Conservation (phyloP, 345 rosid species). For the Gossypium rotundifolium region DNA sequence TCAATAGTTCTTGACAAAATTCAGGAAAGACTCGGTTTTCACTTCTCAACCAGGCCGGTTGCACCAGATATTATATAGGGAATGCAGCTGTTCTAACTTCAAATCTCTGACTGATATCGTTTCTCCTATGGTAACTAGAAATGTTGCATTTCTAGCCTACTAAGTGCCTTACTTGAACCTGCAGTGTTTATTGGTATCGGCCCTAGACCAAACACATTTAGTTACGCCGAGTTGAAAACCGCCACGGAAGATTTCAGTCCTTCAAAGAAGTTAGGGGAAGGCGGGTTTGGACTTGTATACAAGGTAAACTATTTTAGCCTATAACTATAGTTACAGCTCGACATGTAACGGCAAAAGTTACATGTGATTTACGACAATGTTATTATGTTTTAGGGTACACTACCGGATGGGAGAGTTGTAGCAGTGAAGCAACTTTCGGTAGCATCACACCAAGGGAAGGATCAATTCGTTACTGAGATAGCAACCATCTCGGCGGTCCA, state of each 20-base stretch:
- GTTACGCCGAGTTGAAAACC: slow-evolving; percentile 25
- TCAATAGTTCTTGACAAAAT: no score
- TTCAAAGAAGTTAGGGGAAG: slow-evolving; percentile 33
- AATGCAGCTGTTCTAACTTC: no score
- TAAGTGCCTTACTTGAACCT: neutral
- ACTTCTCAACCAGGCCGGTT: neutral
- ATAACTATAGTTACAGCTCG: neutral
- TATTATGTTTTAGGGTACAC: slow-evolving; percentile 21
- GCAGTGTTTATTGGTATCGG: slow-evolving; percentile 28
- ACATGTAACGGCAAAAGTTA: neutral
- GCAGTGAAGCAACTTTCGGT: slow-evolving; percentile 38
- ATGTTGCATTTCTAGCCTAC: neutral
- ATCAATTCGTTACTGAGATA: slow-evolving; percentile 26
- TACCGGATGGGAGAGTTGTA: slow-evolving; percentile 32
- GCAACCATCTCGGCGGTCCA: slow-evolving; percentile 44
- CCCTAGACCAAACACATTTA: slow-evolving; percentile 26
- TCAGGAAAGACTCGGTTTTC: neutral
- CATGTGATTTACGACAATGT: neutral
- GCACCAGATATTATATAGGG: no score
- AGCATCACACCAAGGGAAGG: slow-evolving; percentile 38
- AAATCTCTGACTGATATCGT: no score
- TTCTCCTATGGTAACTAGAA: no score
- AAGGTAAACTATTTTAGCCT: slow-evolving; percentile 18
- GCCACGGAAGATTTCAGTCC: slow-evolving; percentile 32
- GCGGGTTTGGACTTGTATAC: slow-evolving; percentile 35